Evolutionary conservation across 805 yeast genomes (phyloP).

Genomic region (Scheffersomyces spartinae): DNA sequence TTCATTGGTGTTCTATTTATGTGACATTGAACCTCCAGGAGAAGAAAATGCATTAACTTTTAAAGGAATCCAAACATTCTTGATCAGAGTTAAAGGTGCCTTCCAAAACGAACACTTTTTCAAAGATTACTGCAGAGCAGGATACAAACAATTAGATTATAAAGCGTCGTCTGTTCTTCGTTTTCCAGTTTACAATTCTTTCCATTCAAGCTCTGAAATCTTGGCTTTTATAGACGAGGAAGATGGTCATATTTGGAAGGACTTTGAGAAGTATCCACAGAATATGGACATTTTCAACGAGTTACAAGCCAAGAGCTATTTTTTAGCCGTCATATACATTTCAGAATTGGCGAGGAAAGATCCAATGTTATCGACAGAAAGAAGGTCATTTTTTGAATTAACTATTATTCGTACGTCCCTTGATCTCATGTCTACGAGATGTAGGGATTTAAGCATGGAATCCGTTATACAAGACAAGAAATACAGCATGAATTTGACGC

Average conservation of each 20-base stretch:
- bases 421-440: slow-evolving; percentile 3
- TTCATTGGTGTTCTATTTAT: too few relatives aligned
- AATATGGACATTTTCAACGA: slow-evolving; percentile 1
- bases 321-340: slow-evolving; percentile 1
- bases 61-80: slow-evolving; percentile 1
- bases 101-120: background rate
- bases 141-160: slow-evolving; percentile 3
- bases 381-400: too few relatives aligned
- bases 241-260: slow-evolving; percentile 1
- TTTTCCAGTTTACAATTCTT: slow-evolving; percentile 1
- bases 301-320: background rate
- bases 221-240: slow-evolving; percentile 5
- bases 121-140: background rate
- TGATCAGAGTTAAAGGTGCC: slow-evolving; percentile 2
- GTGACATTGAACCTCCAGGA: slow-evolving; percentile 1
- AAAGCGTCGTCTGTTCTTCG: background rate
- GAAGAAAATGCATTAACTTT: slow-evolving; percentile 3
- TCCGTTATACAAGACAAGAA: too few relatives aligned
- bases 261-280: slow-evolving; percentile 1
- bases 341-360: slow-evolving; percentile 2
- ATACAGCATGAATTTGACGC: too few relatives aligned
- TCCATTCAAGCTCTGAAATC: slow-evolving; percentile 4
- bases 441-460: too few relatives aligned
- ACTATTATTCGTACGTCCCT: too few relatives aligned
- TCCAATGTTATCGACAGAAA: too few relatives aligned